These are phyloP conservation scores for Primulina eburnea DNA, from an alignment of 257 asterid species.

Conservation along the genomic window DNA sequence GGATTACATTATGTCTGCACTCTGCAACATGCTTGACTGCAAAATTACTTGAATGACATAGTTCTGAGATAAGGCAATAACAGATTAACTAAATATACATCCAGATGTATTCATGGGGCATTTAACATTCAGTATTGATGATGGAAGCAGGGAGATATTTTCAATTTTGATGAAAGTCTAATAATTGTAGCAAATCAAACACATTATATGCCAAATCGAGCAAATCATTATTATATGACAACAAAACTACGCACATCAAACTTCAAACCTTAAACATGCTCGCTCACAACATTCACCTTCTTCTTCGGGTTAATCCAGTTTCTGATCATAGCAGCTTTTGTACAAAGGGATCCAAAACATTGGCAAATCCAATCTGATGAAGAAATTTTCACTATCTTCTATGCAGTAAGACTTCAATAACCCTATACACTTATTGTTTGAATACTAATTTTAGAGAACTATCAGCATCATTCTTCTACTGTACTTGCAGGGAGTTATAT, in stretches of 20 bases:
- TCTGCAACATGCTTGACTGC: background rate
- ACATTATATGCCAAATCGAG: too few species aligned
- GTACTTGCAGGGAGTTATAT: slow-evolving; percentile 64
- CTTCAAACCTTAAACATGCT: slow-evolving; percentile 24
- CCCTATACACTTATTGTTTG: slow-evolving; percentile 5
- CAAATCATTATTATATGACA: background rate
- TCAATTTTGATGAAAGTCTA: background rate
- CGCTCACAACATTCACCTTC: slow-evolving; percentile 79
- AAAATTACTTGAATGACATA: background rate
- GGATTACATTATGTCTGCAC: background rate
- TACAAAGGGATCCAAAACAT: slow-evolving; percentile 57
- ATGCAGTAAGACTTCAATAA: slow-evolving; percentile 55
- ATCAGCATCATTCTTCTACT: slow-evolving; percentile 16
- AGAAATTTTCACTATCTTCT: slow-evolving; percentile 68
- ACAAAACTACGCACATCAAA: slow-evolving; percentile 2
- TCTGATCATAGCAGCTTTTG: slow-evolving; percentile 72
- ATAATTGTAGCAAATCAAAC: too few species aligned
- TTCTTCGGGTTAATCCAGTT: slow-evolving; percentile 80
- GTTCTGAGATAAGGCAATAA: background rate
- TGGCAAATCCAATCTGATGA: slow-evolving; percentile 72
- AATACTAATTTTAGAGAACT: background rate
- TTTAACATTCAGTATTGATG: too few species aligned
- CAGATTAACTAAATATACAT: too few species aligned
- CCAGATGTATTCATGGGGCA: too few species aligned
- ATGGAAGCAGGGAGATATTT: too few species aligned